A percentile compares a stretch with the other conserved stretches of the same genome.
These are phyloP conservation scores for Uronychia setigera DNA, from an alignment of 73 alveolate genomes.

Conservation along the genomic window DNA sequence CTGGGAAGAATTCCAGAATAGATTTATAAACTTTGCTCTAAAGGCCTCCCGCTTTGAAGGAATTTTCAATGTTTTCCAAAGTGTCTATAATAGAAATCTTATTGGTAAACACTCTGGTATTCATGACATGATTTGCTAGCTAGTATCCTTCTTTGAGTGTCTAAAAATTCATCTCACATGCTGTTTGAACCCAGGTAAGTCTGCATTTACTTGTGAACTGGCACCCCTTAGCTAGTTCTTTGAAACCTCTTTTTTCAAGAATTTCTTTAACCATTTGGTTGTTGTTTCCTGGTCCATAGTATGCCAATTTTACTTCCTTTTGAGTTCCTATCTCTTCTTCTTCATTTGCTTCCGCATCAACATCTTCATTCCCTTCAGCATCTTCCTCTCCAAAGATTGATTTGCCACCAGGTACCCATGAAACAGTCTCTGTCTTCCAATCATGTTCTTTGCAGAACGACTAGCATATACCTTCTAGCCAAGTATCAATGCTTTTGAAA, in stretches of 20 bases:
- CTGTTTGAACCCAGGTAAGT: constrained; percentile 60
- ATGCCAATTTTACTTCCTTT: constrained; percentile 4
- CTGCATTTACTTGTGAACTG: constrained; percentile 45
- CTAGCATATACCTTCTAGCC: constrained; percentile 87
- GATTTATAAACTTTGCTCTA: constrained; percentile 9
- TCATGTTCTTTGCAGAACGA: constrained; percentile 77
- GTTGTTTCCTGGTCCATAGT: constrained; percentile 61
- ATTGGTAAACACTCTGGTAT: constrained; percentile 64
- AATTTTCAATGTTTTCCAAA: constrained; percentile 40
- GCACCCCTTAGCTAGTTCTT: constrained; percentile 48
- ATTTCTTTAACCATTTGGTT: constrained; percentile 34
- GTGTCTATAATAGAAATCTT: constrained; percentile 60
- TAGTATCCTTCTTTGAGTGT: constrained; percentile 52
- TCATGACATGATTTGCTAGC: constrained; percentile 77
- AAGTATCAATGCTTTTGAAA: constrained; percentile 79
- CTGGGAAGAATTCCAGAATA: constrained; percentile 67
- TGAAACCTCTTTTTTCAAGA: constrained; percentile 19
- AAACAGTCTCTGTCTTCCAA: constrained; percentile 65
- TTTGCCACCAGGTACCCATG: constrained; percentile 62
- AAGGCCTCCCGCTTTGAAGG: constrained; percentile 31
- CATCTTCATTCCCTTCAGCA: constrained; percentile 43
- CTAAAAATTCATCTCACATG: constrained; percentile 49
- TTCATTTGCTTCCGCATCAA: constrained; percentile 40
- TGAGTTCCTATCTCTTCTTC: constrained; percentile 13
- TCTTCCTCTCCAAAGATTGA: constrained; percentile 62